phyloP scores from a whole-genome alignment of 1,139 yeast genomes.

The Geotrichum klebahnii region DNA sequence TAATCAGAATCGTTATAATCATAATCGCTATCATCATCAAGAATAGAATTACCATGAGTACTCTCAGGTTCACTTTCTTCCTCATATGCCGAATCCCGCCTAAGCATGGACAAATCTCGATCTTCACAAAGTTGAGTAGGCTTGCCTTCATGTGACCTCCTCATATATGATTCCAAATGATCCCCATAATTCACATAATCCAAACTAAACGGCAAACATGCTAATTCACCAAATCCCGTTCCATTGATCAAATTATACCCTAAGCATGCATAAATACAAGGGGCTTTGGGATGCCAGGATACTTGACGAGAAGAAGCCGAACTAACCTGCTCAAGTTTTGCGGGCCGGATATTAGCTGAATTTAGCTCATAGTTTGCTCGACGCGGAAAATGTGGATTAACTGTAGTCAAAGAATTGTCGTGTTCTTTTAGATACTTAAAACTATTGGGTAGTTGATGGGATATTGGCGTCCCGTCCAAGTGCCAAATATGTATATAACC shows the following conservation, averaged over 20 bases:
- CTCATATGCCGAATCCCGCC: no score
- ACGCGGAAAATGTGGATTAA: no score
- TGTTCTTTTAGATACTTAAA: constrained; percentile 8
- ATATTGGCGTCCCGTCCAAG: constrained; percentile 33
- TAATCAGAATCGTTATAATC: no score
- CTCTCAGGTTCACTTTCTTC: no score
- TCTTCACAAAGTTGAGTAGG: no score
- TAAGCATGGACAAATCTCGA: no score
- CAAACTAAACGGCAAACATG: neutral
- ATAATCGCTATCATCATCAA: no score
- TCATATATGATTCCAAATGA: no score
- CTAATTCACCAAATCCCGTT: neutral
- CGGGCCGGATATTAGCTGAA: no score
- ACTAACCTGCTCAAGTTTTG: neutral
- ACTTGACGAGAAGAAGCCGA: constrained; percentile 29
- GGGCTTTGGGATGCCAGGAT: constrained; percentile 29
- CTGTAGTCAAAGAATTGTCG: neutral
- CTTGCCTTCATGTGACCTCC: no score
- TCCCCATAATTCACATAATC: neutral
- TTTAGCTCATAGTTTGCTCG: no score
- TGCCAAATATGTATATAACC: constrained; percentile 37
- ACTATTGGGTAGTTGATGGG: constrained; percentile 13
- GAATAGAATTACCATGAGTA: no score
- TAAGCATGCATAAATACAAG: constrained; percentile 20
- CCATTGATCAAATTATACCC: neutral